A percentile compares a stretch with the other conserved stretches of the same genome.
These are phyloP conservation scores for Alopecurus myosuroides DNA, from an alignment of 176 grass and related monocot genomes.

Conservation along the genomic window DNA sequence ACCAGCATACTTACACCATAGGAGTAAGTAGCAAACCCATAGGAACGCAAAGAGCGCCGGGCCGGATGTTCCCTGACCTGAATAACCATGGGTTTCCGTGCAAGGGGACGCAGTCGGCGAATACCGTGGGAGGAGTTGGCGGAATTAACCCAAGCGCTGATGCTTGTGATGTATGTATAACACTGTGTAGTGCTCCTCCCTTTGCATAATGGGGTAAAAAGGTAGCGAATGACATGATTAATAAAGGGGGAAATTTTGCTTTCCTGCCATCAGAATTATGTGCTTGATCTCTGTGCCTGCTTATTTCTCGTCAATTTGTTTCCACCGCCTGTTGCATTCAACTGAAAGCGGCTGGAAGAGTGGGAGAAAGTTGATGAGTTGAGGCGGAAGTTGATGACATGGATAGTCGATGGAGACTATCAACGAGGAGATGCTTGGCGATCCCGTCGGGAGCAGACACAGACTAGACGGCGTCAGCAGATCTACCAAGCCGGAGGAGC, in stretches of 20 bases:
- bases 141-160: constrained; percentile 24
- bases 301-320: no score
- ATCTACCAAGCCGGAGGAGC: no score
- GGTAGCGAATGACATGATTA: constrained; percentile 13
- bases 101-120: not conserved
- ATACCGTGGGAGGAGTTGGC: not conserved
- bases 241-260: constrained; percentile 10
- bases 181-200: constrained; percentile 33
- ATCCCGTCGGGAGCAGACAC: no score
- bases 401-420: no score
- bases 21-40: constrained; percentile 18
- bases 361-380: no score
- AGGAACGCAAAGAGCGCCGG: constrained; percentile 2
- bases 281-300: not conserved
- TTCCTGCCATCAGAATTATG: not conserved
- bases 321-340: no score
- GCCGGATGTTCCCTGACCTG: constrained; percentile 35
- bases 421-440: no score
- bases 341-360: no score
- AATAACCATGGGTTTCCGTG: not conserved
- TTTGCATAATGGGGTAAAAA: constrained; percentile 20
- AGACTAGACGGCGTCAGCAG: no score
- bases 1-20: constrained; percentile 30
- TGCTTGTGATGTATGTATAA: constrained; percentile 40
- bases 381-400: no score